phyloP scores from a whole-genome alignment of 441 rosid genomes.

The Daphne laureola region DNA sequence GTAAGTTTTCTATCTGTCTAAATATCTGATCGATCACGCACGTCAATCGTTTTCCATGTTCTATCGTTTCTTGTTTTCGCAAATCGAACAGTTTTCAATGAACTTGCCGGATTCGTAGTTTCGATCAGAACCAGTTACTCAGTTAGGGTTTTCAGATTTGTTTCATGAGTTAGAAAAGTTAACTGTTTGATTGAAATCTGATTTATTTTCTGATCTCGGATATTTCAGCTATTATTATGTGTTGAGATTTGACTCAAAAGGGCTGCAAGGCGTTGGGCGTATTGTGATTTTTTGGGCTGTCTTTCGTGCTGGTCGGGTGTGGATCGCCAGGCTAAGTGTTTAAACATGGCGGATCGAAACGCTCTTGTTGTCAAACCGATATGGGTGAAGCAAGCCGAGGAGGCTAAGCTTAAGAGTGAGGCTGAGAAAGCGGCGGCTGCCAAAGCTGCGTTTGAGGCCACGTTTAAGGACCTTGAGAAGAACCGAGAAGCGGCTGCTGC shows the following conservation, averaged over 20 bases:
- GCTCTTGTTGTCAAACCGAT: slow-evolving; percentile 49
- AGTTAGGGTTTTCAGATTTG: too few species aligned
- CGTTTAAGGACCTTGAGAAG: slow-evolving; percentile 58
- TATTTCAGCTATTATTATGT: not conserved
- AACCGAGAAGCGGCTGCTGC: slow-evolving; percentile 28
- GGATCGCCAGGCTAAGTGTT: slow-evolving; percentile 8
- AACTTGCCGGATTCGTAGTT: too few species aligned
- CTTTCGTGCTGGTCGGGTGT: not conserved
- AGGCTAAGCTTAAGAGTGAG: slow-evolving; percentile 83
- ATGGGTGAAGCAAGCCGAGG: slow-evolving; percentile 98
- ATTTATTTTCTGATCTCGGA: not conserved
- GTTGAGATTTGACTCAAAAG: not conserved
- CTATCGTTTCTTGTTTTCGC: too few species aligned
- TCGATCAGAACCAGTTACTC: too few species aligned
- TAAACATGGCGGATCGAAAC: slow-evolving; percentile 44
- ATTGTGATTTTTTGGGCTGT: too few species aligned
- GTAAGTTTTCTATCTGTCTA: too few species aligned
- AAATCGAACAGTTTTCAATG: too few species aligned
- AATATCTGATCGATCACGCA: too few species aligned
- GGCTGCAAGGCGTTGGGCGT: too few species aligned
- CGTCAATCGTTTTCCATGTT: too few species aligned
- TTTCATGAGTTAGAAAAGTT: too few species aligned
- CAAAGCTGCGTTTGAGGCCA: slow-evolving; percentile 94
- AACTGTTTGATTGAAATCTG: too few species aligned
- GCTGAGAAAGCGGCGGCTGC: slow-evolving; percentile 94